Conservation (phyloP, 2,329 filamentous ascomycete species). For the Xylaria sp. region DNA sequence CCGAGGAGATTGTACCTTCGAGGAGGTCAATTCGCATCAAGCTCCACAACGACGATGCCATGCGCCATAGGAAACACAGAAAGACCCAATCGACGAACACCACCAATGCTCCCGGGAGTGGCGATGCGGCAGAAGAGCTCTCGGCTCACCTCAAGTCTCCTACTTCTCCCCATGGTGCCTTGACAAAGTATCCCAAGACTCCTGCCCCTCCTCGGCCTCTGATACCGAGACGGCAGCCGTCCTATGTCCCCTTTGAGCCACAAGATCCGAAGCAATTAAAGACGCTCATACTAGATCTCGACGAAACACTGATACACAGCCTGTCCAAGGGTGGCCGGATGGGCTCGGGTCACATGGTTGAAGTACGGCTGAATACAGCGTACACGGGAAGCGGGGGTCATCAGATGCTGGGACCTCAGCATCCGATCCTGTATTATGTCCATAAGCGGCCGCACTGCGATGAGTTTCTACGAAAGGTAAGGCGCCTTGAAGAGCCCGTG, state of each 20-base stretch:
- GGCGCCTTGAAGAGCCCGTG: constrained; percentile 27
- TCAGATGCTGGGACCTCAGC: constrained; percentile 76
- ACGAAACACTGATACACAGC: constrained; percentile 97
- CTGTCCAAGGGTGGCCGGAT: constrained; percentile 96
- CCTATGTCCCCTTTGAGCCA: constrained; percentile 72
- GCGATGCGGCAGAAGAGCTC: constrained; percentile 54
- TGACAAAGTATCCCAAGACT: constrained; percentile 89
- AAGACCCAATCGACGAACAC: constrained; percentile 60
- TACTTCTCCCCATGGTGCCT: constrained; percentile 76
- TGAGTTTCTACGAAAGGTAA: constrained; percentile 86
- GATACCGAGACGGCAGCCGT: constrained; percentile 86
- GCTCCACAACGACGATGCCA: constrained; percentile 76
- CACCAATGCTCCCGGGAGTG: constrained; percentile 51
- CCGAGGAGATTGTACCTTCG: constrained; percentile 69
- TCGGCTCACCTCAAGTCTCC: constrained; percentile 91
- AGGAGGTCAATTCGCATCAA: constrained; percentile 90
- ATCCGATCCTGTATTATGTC: constrained; percentile 97
- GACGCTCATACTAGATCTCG: constrained; percentile 91
- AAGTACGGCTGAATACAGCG: constrained; percentile 84
- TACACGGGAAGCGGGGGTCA: constrained; percentile 70
- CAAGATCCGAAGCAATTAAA: constrained; percentile 72
- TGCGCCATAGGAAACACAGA: constrained; percentile 74
- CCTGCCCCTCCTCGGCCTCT: constrained; percentile 88
- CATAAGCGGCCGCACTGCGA: constrained; percentile 98
- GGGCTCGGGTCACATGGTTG: constrained; percentile 98